A percentile compares a stretch with the other conserved stretches of the same genome.
Evolutionary conservation across 169 alveolate species (phyloP).

Genomic region (Besnoitia besnoiti): DNA sequence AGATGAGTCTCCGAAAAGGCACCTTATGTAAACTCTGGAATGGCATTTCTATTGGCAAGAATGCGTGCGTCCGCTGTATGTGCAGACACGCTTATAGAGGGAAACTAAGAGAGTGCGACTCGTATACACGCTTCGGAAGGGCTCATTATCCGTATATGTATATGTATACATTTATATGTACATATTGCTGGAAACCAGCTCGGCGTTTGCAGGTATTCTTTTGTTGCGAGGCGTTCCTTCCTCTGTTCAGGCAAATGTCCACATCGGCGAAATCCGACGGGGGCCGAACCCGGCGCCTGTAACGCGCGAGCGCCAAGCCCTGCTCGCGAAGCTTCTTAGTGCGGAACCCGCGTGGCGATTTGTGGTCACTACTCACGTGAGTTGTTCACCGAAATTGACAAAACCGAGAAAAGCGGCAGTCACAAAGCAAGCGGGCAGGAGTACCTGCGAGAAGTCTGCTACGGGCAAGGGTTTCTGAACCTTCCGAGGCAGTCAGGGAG

Average conservation of each 20-base stretch:
- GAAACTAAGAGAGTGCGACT: too few relatives aligned
- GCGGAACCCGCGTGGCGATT: slow-evolving; percentile 1
- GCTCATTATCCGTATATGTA: neutral
- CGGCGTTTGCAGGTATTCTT: neutral
- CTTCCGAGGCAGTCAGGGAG: too few relatives aligned
- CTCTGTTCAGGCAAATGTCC: neutral
- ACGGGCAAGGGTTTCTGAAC: too few relatives aligned
- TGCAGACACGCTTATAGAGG: too few relatives aligned
- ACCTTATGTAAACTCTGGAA: too few relatives aligned
- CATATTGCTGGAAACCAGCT: neutral
- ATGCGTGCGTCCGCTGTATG: too few relatives aligned
- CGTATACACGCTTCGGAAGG: neutral
- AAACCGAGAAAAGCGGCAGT: neutral
- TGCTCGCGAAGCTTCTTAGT: neutral
- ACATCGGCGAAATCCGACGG: slow-evolving; percentile 16
- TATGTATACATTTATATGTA: neutral
- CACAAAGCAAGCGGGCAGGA: too few relatives aligned
- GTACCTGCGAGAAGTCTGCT: too few relatives aligned
- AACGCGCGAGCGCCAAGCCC: neutral
- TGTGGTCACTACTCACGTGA: slow-evolving; percentile 40
- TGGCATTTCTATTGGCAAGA: too few relatives aligned
- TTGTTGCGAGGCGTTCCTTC: neutral
- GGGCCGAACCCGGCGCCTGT: slow-evolving; percentile 19
- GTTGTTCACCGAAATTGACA: neutral
- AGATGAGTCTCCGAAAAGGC: too few relatives aligned